Evolutionary conservation across 2,329 filamentous ascomycete species (phyloP).

Genomic region (Chalara sp.): DNA sequence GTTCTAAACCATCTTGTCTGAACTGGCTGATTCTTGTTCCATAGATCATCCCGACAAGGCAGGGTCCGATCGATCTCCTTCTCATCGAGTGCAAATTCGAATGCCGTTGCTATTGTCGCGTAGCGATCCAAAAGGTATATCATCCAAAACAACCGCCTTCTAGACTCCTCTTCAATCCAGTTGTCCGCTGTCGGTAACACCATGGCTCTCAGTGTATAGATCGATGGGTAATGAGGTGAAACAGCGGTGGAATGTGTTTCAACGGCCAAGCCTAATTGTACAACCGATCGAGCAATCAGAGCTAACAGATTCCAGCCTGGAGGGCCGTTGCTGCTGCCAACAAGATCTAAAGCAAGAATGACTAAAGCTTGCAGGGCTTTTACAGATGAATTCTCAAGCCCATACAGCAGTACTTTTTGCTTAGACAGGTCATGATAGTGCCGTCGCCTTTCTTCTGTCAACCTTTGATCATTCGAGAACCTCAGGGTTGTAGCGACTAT

Average conservation of each 20-base stretch:
- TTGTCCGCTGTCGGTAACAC: constrained; percentile 75
- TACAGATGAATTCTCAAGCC: constrained; percentile 83
- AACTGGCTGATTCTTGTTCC: constrained; percentile 74
- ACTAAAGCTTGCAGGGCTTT: constrained; percentile 82
- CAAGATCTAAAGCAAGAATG: constrained; percentile 77
- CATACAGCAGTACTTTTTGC: constrained; percentile 79
- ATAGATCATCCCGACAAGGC: constrained; percentile 82
- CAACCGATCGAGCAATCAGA: constrained; percentile 79
- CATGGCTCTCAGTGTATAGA: constrained; percentile 82
- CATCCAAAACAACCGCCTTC: constrained; percentile 87
- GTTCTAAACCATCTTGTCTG: constrained; percentile 77
- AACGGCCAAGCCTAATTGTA: constrained; percentile 79
- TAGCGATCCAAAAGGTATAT: constrained; percentile 86
- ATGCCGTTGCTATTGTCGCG: constrained; percentile 83
- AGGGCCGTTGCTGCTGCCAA: constrained; percentile 81
- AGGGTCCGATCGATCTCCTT: constrained; percentile 83
- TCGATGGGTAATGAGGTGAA: constrained; percentile 73
- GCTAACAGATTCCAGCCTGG: constrained; percentile 91
- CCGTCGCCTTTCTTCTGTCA: constrained; percentile 65
- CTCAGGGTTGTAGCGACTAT: constrained; percentile 84
- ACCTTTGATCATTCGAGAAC: constrained; percentile 69
- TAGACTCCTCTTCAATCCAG: constrained; percentile 84
- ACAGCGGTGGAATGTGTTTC: constrained; percentile 75
- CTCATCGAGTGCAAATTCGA: constrained; percentile 84
- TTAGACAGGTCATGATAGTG: constrained; percentile 78